Evolutionary conservation across 2,329 filamentous ascomycete genomes (phyloP).

Genomic region (Fusarium pseudocircinatum): DNA sequence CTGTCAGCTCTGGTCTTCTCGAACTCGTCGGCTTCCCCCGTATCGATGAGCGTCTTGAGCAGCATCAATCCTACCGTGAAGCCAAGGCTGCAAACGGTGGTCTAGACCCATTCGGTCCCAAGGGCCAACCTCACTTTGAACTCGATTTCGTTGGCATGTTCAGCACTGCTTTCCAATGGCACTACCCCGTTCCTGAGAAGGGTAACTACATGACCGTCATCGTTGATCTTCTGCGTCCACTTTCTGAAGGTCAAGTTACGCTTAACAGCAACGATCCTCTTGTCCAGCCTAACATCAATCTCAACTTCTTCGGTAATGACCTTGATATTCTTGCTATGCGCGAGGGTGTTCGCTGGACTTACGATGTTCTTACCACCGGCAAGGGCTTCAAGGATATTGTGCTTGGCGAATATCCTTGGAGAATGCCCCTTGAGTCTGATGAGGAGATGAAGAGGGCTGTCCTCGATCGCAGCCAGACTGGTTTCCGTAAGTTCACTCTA

Average conservation of each 20-base stretch:
- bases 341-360: conserved; percentile 64
- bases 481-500: conserved; percentile 51
- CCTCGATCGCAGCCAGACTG: conserved; percentile 68
- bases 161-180: conserved; percentile 58
- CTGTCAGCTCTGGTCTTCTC: conserved; percentile 53
- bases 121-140: conserved; percentile 69
- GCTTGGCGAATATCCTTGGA: conserved; percentile 66
- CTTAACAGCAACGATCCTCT: conserved; percentile 66
- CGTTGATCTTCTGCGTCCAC: conserved; percentile 55
- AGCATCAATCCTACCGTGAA: conserved; percentile 57
- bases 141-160: conserved; percentile 71
- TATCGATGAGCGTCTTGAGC: conserved; percentile 64
- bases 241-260: conserved; percentile 62
- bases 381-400: conserved; percentile 66
- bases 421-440: conserved; percentile 65
- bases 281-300: conserved; percentile 66
- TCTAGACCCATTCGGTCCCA: conserved; percentile 64
- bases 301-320: conserved; percentile 68
- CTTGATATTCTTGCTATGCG: conserved; percentile 66
- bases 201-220: conserved; percentile 67
- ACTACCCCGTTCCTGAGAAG: conserved; percentile 51
- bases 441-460: conserved; percentile 65
- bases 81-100: conserved; percentile 54
- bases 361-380: conserved; percentile 67
- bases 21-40: conserved; percentile 66